Conservation (phyloP, 2,329 filamentous ascomycete species). For the Pseudogymnoascus sp. region DNA sequence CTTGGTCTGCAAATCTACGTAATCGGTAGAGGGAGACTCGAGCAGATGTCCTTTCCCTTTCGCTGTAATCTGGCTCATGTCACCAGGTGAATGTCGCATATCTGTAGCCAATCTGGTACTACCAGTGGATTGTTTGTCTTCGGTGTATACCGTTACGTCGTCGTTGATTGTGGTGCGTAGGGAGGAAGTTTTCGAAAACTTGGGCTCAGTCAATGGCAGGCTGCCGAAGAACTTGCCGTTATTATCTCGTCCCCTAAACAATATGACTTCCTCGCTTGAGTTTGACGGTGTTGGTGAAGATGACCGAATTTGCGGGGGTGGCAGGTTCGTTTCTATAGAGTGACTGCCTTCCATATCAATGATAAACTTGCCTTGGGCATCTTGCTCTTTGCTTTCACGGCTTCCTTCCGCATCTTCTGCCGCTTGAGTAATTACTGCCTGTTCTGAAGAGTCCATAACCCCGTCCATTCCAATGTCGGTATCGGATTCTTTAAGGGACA, state of each 20-base stretch:
- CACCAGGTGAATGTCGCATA: not conserved
- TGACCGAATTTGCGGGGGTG: constrained; percentile 25
- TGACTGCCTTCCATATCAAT: constrained; percentile 30
- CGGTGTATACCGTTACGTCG: not conserved
- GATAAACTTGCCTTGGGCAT: constrained; percentile 24
- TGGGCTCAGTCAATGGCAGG: not conserved
- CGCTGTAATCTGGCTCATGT: not conserved
- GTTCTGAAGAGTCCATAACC: not conserved
- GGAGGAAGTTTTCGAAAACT: not conserved
- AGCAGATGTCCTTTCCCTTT: not conserved
- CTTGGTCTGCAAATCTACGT: not conserved
- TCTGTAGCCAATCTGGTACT: not conserved
- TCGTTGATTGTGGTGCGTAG: not conserved
- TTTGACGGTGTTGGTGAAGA: constrained; percentile 37
- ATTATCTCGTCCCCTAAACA: constrained; percentile 50
- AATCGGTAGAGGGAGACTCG: not conserved
- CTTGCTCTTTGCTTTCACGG: not conserved
- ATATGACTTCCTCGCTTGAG: constrained; percentile 65
- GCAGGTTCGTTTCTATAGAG: constrained; percentile 25
- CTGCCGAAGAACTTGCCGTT: constrained; percentile 4
- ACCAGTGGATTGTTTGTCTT: not conserved
- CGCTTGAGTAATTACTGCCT: not conserved
- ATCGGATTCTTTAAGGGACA: constrained; percentile 14
- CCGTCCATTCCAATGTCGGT: not conserved
- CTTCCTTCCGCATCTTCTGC: not conserved